Evolutionary conservation across 2,329 filamentous ascomycete genomes (phyloP), one percentile per base, ranked within the genome.

Genomic region (Botrytis sinoallii): DNA sequence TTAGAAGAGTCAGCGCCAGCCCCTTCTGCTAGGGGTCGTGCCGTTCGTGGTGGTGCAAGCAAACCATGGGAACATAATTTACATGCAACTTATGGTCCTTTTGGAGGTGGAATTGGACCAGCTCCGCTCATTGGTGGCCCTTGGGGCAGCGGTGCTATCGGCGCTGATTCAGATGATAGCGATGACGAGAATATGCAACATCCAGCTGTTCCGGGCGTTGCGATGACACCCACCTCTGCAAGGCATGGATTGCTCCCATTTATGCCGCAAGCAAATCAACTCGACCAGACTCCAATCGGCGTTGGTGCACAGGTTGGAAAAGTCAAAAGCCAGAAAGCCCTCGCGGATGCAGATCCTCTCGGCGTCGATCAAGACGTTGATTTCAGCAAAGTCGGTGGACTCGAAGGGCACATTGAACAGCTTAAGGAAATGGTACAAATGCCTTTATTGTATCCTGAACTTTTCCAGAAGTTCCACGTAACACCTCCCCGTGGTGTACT

Each of bases 351-450:
- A 5, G 96, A 98, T 81, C 96, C 96, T 63, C 88, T 99, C 5
- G 96, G 96, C 16, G 94, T 99, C 48, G 95, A 98, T 80, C 85
- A 95, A 80, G 95, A 90, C 79, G 94, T 99, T 75, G 95, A 95
- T 80, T 98, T 99, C 81, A 95, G 93, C 82, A 93, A 95, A 77
- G 95, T 99, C 73, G 96, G 96, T 80, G 96, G 96, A 59, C 85
- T 99, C 63, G 91, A 97, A 81, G 92, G 93, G 52, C 95, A 98
- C 81, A 98, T 99, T 81, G 94, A 98, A 81, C 94, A 98, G 82
- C 87, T 99, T 75, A 98, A 99, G 83, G 96, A 99, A 84, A 99
- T 99, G 96, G 95, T 99, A 29, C 93, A 95, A 77, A 87, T 99
- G 75, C 96, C 96, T 3, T 85, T 99, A 32, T 88, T 98, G 9